These are phyloP conservation scores for Mortierella sp. DNA, from an alignment of 371 early-diverging fungal species.

Conservation along the genomic window DNA sequence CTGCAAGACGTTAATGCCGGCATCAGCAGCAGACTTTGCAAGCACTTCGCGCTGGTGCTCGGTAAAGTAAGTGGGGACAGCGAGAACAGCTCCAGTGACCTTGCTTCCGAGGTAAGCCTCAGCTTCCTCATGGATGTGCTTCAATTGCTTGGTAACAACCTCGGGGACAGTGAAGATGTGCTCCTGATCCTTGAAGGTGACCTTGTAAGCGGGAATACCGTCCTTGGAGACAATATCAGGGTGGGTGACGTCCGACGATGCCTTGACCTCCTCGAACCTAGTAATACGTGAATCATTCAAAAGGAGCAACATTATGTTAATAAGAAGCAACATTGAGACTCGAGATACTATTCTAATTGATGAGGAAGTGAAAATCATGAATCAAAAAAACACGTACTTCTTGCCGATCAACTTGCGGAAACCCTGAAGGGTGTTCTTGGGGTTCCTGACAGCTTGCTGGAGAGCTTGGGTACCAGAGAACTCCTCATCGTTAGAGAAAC, in stretches of 20 bases:
- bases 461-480: constrained; percentile 94
- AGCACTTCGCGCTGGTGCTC: constrained; percentile 89
- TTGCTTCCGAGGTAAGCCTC: constrained; percentile 86
- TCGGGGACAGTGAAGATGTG: constrained; percentile 76
- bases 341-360: neutral
- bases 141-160: constrained; percentile 83
- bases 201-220: constrained; percentile 82
- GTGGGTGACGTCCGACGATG: constrained; percentile 62
- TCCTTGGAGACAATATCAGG: constrained; percentile 78
- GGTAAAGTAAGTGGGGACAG: constrained; percentile 95
- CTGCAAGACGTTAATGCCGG: constrained; percentile 92
- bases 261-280: constrained; percentile 54
- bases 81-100: constrained; percentile 92
- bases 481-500: constrained; percentile 94
- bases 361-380: neutral
- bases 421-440: constrained; percentile 87
- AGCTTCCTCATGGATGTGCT: constrained; percentile 88
- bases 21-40: constrained; percentile 83
- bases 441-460: constrained; percentile 90
- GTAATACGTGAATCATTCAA: neutral
- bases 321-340: no score
- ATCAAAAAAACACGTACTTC: constrained; percentile 58
- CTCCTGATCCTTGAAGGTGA: constrained; percentile 75
- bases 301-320: neutral
- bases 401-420: constrained; percentile 91